These are phyloP conservation scores for Lathyrus aphaca DNA, from an alignment of 306 rosid species.

Conservation along the genomic window DNA sequence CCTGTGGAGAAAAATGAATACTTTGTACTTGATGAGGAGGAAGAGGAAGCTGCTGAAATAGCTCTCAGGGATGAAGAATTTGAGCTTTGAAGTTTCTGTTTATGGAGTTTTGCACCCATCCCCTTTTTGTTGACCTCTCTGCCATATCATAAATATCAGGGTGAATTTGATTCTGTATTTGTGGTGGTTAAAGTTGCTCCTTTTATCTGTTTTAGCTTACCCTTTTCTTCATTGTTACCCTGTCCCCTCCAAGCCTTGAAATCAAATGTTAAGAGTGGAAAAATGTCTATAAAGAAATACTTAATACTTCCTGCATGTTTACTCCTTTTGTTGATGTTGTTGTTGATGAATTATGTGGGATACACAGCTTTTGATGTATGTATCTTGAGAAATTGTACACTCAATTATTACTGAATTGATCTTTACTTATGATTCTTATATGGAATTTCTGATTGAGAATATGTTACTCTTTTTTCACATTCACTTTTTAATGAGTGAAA, in stretches of 20 bases:
- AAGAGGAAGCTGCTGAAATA: constrained; percentile 87
- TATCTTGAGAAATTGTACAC: constrained; percentile 41
- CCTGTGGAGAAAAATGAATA: constrained; percentile 89
- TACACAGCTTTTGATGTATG: constrained; percentile 38
- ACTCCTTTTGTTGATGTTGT: constrained; percentile 35
- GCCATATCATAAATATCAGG: constrained; percentile 34
- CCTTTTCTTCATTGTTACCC: constrained; percentile 15
- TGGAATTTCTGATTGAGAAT: constrained; percentile 33
- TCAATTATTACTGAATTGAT: constrained; percentile 10
- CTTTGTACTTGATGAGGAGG: constrained; percentile 89
- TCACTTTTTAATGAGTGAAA: too few relatives aligned
- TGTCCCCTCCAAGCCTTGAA: not conserved
- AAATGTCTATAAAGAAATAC: constrained; percentile 44
- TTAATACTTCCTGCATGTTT: constrained; percentile 45
- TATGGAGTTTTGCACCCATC: not conserved
- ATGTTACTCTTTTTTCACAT: not conserved
- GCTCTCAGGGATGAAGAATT: constrained; percentile 87
- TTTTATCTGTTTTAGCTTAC: constrained; percentile 14
- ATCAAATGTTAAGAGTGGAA: constrained; percentile 32
- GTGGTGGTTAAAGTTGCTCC: constrained; percentile 48
- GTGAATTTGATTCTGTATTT: constrained; percentile 22
- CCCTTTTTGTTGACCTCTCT: constrained; percentile 23
- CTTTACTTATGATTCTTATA: constrained; percentile 24
- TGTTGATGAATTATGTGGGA: constrained; percentile 36
- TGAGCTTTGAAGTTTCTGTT: constrained; percentile 60